These are phyloP conservation scores for Neonectria sp. DNA, from an alignment of 2,329 filamentous ascomycete species.

Conservation along the genomic window DNA sequence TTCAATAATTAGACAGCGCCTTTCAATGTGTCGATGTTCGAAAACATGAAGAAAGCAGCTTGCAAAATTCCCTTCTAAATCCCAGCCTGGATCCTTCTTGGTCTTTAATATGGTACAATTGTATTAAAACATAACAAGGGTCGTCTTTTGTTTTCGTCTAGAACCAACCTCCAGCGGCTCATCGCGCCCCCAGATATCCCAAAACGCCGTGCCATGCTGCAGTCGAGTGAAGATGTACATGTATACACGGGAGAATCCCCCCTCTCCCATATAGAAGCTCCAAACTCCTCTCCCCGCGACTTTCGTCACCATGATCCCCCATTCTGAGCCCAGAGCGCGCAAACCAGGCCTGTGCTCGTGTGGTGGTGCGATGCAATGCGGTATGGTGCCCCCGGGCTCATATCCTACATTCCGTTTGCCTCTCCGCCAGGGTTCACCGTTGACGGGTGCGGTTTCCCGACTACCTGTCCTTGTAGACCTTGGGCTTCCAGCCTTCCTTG, in stretches of 20 bases:
- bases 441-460: conserved; percentile 4
- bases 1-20: background rate
- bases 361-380: background rate
- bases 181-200: conserved; percentile 48
- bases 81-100: background rate
- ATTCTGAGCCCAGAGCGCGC: conserved; percentile 27
- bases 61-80: background rate
- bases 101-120: conserved; percentile 46
- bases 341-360: background rate
- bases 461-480: conserved; percentile 90
- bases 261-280: conserved; percentile 32
- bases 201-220: conserved; percentile 68
- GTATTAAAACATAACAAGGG: conserved; percentile 49
- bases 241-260: conserved; percentile 51
- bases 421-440: conserved; percentile 15
- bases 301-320: conserved; percentile 6
- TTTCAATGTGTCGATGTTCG: too few species aligned
- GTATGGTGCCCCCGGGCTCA: conserved; percentile 16
- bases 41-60: background rate
- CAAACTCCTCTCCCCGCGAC: conserved; percentile 28
- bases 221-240: conserved; percentile 69
- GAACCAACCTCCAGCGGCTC: conserved; percentile 49
- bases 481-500: conserved; percentile 92
- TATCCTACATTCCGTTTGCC: conserved; percentile 41
- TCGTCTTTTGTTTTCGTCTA: conserved; percentile 51